Evolutionary conservation across 2,329 filamentous ascomycete genomes (phyloP).

Genomic region (Xylaria sp.): DNA sequence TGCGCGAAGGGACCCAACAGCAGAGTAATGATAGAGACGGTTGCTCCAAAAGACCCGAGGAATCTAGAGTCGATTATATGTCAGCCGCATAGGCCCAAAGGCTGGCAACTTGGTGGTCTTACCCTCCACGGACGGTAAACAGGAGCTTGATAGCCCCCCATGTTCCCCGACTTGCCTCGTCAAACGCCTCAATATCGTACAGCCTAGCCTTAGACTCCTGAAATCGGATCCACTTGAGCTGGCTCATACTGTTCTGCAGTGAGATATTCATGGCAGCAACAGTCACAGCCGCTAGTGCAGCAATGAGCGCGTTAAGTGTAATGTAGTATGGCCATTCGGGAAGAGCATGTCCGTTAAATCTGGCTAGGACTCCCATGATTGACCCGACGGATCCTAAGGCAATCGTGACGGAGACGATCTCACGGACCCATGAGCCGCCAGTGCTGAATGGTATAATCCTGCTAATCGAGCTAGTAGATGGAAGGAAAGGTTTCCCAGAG

Average conservation of each 20-base stretch:
- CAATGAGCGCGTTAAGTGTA: slow-evolving; percentile 43
- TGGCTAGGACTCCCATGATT: slow-evolving; percentile 40
- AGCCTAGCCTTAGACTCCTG: slow-evolving; percentile 39
- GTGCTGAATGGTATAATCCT: not conserved
- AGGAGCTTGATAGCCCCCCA: slow-evolving; percentile 41
- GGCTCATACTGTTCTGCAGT: slow-evolving; percentile 40
- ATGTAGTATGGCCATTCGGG: slow-evolving; percentile 42
- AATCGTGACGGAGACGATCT: slow-evolving; percentile 37
- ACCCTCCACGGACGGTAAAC: slow-evolving; percentile 38
- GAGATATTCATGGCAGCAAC: slow-evolving; percentile 40
- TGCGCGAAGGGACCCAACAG: not conserved
- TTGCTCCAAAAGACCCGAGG: not conserved
- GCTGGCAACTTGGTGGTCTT: slow-evolving; percentile 11
- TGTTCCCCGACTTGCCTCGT: slow-evolving; percentile 43
- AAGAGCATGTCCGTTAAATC: slow-evolving; percentile 38
- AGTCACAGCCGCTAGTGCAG: slow-evolving; percentile 39
- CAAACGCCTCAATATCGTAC: slow-evolving; percentile 42
- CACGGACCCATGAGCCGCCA: slow-evolving; percentile 36
- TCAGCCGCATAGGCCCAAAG: not conserved
- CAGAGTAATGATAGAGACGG: not conserved
- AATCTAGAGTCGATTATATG: not conserved
- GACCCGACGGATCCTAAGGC: slow-evolving; percentile 37
- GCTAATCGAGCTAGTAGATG: slow-evolving; percentile 5
- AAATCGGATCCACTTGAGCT: slow-evolving; percentile 44
- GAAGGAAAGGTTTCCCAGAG: not conserved